phyloP scores from a whole-genome alignment of 306 rosid genomes.

The Parietaria judaica region DNA sequence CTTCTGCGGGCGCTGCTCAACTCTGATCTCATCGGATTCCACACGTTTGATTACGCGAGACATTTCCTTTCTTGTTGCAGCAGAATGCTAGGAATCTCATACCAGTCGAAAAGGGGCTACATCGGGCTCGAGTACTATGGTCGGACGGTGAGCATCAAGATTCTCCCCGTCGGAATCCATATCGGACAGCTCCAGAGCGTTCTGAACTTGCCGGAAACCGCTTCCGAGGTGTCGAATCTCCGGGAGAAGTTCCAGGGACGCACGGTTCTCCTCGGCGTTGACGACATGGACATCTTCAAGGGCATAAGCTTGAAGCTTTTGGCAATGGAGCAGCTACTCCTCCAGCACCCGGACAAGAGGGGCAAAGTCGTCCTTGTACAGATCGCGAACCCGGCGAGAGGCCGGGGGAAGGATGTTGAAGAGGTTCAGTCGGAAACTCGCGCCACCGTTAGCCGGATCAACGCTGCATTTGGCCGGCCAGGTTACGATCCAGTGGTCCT shows the following conservation, averaged over 20 bases:
- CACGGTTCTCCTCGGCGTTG: slow-evolving; percentile 78
- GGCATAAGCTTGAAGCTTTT: slow-evolving; percentile 84
- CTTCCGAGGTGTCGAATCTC: slow-evolving; percentile 55
- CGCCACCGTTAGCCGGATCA: slow-evolving; percentile 57
- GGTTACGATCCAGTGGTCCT: slow-evolving; percentile 75
- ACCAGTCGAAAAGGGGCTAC: slow-evolving; percentile 85
- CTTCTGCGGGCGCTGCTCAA: slow-evolving; percentile 80
- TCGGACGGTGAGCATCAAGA: slow-evolving; percentile 71
- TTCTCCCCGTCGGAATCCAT: slow-evolving; percentile 78
- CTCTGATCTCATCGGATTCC: slow-evolving; percentile 82
- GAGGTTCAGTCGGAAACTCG: slow-evolving; percentile 67
- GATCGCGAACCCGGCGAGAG: slow-evolving; percentile 87
- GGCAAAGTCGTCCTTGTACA: slow-evolving; percentile 76
- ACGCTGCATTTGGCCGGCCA: slow-evolving; percentile 44
- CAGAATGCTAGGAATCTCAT: slow-evolving; percentile 77
- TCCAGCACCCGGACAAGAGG: slow-evolving; percentile 72
- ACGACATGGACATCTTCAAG: slow-evolving; percentile 69
- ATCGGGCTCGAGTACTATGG: slow-evolving; percentile 90
- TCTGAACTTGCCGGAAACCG: slow-evolving; percentile 58
- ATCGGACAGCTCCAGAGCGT: slow-evolving; percentile 66
- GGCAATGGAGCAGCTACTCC: slow-evolving; percentile 79
- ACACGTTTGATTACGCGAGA: slow-evolving; percentile 88
- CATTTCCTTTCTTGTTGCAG: slow-evolving; percentile 88
- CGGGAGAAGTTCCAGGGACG: slow-evolving; percentile 46
- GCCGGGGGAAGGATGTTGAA: slow-evolving; percentile 74